Evolutionary conservation across 805 yeast species (phyloP), one percentile per base, ranked within the genome.

Genomic region (Candida michaelii): DNA sequence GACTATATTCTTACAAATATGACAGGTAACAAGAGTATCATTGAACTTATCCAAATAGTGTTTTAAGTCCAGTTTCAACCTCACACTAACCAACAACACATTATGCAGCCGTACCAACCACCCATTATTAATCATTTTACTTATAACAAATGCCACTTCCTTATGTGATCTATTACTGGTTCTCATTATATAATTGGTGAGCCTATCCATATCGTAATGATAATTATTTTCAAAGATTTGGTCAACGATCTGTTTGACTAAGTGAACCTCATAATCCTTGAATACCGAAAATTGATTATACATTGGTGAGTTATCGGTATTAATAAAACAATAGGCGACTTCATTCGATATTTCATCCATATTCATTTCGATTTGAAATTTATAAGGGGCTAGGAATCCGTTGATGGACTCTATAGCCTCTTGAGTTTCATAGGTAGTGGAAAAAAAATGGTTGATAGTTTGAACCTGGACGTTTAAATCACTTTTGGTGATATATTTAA

Each of bases 1-100:
- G 3, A 77, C 74, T 5, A 81, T 59, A 23, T 71, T 77, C 19
- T 62, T 58, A 56, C 88, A 82, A 12, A 76, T 80, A 21, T 48
- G 40, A 51, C 89, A 82, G 17, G 17, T 33, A 2, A 12, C 5
- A 4, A 49, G 8, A 21, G 13, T 7, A 25, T 25, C 29, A 12
- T 37, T 41, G 27, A 30, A 44, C 21, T 71, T 74, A 2, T 66
- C 48, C 31, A 81, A 52, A 48, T 66, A 73, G 30, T 58, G 59
- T 41, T 69, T 65, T 33, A 81, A 59, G 49, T 81, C 87, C 10
- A 74, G 60, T 6, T 80, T 45, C 1, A 74, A 54, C 18, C 76
- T 56, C 33, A 47, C 36, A 52, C 66, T 52, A 25, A 58, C 37
- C n/a, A 46, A 69, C 7, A 80, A 3, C 4, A 36, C 38, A n/a